phyloP scores from a whole-genome alignment of 2,329 filamentous ascomycete genomes.

The Ceratocystis cacaofunesta region DNA sequence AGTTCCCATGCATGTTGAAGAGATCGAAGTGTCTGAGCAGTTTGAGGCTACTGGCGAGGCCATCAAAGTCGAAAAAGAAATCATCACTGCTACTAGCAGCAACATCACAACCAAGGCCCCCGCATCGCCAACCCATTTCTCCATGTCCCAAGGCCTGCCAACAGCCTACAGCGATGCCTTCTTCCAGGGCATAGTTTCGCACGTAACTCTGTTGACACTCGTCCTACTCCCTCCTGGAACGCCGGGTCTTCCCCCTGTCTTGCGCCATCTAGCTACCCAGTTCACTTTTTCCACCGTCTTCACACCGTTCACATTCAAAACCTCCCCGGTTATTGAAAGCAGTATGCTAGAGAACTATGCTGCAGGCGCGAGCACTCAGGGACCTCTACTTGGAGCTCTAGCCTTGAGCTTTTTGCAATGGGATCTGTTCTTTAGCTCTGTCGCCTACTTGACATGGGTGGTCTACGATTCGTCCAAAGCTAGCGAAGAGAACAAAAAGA shows the following conservation, averaged over 20 bases:
- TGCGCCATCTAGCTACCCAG: background rate
- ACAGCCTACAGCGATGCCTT: slow-evolving; percentile 2
- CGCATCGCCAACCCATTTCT: background rate
- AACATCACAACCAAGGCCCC: background rate
- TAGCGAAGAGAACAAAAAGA: background rate
- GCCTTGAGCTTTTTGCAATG: slow-evolving; percentile 7
- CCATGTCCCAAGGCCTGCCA: background rate
- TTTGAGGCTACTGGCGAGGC: background rate
- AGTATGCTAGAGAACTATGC: background rate
- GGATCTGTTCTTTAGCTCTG: background rate
- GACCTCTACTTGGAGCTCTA: background rate
- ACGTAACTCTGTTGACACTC: background rate
- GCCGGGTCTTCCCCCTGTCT: background rate
- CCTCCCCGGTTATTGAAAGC: background rate
- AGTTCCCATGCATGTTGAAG: background rate
- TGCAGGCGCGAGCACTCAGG: background rate
- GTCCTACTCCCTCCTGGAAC: background rate
- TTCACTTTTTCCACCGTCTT: background rate
- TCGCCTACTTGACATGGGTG: slow-evolving; percentile 1
- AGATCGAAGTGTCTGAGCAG: background rate
- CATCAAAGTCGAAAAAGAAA: background rate
- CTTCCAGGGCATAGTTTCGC: background rate
- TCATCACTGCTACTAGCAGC: background rate
- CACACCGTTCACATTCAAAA: background rate
- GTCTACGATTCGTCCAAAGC: background rate